Percentiles rank a stretch among this genome's conserved stretches.
These are phyloP conservation scores for Gloeopeniophorella convolvens DNA, from an alignment of 768 basidiomycete species.

Conservation along the genomic window DNA sequence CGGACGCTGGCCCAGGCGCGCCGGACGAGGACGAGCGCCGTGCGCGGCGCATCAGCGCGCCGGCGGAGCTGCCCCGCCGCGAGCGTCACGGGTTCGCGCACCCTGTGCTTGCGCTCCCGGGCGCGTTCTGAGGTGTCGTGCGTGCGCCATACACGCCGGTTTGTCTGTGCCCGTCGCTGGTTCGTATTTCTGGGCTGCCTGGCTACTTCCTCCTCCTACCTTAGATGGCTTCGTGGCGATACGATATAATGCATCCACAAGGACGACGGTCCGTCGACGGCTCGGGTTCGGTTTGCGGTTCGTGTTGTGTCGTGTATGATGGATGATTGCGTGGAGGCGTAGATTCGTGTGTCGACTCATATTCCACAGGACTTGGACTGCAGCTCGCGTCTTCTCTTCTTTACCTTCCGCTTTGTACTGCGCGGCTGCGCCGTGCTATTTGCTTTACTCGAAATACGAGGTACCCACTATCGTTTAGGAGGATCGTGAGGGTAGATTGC, in stretches of 20 bases:
- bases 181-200: not conserved
- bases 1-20: too few relatives aligned
- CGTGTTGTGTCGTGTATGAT: not conserved
- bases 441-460: slow-evolving; percentile 2
- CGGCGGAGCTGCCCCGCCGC: slow-evolving; percentile 48
- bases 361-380: not conserved
- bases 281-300: not conserved
- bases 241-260: too few relatives aligned
- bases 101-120: slow-evolving; percentile 50
- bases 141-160: not conserved
- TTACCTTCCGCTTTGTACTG: not conserved
- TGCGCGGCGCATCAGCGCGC: slow-evolving; percentile 49
- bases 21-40: slow-evolving; percentile 34
- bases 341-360: not conserved
- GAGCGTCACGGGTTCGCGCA: slow-evolving; percentile 52
- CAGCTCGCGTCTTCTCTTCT: not conserved
- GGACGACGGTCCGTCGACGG: too few relatives aligned
- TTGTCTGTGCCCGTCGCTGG: not conserved
- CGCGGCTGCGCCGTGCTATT: slow-evolving; percentile 7
- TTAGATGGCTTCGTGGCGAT: too few relatives aligned
- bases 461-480: not conserved
- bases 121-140: slow-evolving; percentile 44
- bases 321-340: too few relatives aligned
- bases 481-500: too few relatives aligned
- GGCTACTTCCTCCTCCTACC: too few relatives aligned